Evolutionary conservation across 1,139 yeast species (phyloP).

Genomic region (Scheffersomyces illinoinensis): DNA sequence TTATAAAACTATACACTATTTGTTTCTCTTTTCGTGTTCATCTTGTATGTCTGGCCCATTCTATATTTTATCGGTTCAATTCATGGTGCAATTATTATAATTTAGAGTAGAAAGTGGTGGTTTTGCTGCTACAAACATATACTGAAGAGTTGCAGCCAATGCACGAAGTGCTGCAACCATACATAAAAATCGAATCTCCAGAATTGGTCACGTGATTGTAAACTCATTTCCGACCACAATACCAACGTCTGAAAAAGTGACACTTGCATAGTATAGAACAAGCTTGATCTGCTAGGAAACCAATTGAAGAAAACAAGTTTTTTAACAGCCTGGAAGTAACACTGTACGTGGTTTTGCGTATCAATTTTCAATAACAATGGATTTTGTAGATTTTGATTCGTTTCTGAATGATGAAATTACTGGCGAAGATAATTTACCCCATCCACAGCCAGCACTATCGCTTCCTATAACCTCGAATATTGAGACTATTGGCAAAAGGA

Average conservation of each 20-base stretch:
- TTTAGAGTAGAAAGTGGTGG: background rate
- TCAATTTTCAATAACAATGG: slow-evolving; percentile 25
- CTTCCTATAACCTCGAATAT: slow-evolving; percentile 44
- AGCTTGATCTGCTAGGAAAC: background rate
- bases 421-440: slow-evolving; percentile 27
- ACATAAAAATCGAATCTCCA: background rate
- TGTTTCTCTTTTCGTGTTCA: background rate
- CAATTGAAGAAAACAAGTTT: background rate
- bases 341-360: background rate
- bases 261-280: background rate
- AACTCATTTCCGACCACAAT: background rate
- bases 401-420: slow-evolving; percentile 21
- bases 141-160: background rate
- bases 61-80: background rate
- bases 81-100: background rate
- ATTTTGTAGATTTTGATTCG: slow-evolving; percentile 45
- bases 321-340: background rate
- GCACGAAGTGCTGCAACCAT: background rate
- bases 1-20: background rate
- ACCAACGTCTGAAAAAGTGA: background rate
- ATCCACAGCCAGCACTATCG: slow-evolving; percentile 50
- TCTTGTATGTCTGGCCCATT: background rate
- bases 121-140: background rate
- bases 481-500: slow-evolving; percentile 35
- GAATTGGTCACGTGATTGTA: background rate